Evolutionary conservation across 2,329 filamentous ascomycete genomes (phyloP).

Genomic region (Pyrenochaeta sp.): DNA sequence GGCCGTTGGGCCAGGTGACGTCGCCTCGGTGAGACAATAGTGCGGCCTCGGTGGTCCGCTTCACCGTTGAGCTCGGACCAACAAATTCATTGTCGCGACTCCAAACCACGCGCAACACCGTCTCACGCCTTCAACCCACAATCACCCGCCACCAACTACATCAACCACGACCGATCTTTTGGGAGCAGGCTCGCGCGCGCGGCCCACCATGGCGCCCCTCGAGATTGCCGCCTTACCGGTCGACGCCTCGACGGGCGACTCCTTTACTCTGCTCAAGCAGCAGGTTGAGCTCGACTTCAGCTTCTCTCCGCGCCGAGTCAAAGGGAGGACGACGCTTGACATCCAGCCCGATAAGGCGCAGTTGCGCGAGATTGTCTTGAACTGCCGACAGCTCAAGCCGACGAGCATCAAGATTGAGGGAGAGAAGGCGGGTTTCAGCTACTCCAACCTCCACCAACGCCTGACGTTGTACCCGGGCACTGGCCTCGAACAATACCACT

Average conservation of each 20-base stretch:
- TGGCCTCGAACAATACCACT: conserved; percentile 78
- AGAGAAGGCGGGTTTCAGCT: conserved; percentile 48
- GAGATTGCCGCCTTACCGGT: conserved; percentile 40
- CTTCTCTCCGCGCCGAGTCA: conserved; percentile 77
- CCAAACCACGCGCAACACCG: not conserved
- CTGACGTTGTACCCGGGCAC: conserved; percentile 69
- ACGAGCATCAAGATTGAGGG: conserved; percentile 60
- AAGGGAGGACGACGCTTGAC: conserved; percentile 82
- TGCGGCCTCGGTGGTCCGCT: not conserved
- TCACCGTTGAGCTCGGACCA: not conserved
- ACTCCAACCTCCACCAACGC: conserved; percentile 72
- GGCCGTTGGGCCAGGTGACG: too few species aligned
- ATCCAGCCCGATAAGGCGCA: conserved; percentile 71
- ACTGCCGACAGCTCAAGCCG: conserved; percentile 69
- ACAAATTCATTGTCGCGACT: conserved; percentile 6
- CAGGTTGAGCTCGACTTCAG: conserved; percentile 90
- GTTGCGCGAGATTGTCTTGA: conserved; percentile 64
- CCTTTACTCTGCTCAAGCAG: conserved; percentile 76
- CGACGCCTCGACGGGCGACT: conserved; percentile 41
- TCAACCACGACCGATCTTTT: conserved; percentile 8
- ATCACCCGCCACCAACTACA: conserved; percentile 6
- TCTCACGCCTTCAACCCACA: not conserved
- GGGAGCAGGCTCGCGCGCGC: conserved; percentile 40
- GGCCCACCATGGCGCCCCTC: conserved; percentile 41
- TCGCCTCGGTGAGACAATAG: not conserved